Percentiles rank a stretch among this genome's conserved stretches.
Conservation (phyloP, 108 stramenopile genomes). For the Nitzschia sp. region DNA sequence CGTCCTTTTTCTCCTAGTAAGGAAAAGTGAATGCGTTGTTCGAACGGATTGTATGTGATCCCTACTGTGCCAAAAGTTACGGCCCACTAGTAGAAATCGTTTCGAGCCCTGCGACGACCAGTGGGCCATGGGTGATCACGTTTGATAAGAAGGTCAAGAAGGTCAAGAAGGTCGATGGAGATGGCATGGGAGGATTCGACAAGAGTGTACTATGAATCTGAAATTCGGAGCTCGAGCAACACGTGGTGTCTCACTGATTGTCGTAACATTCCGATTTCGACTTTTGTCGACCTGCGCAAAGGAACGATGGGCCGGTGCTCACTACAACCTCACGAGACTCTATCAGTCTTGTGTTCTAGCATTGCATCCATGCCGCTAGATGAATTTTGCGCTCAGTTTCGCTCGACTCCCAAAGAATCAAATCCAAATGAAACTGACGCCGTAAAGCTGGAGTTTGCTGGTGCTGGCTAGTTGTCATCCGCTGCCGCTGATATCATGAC, state of each 20-base stretch:
- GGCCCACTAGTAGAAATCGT: constrained; percentile 34
- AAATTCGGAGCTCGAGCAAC: constrained; percentile 44
- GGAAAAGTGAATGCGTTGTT: constrained; percentile 67
- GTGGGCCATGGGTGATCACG: constrained; percentile 72
- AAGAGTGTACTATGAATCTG: too few relatives aligned
- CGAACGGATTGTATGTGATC: constrained; percentile 50
- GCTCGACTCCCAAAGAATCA: too few relatives aligned
- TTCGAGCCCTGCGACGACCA: constrained; percentile 31
- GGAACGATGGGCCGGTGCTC: constrained; percentile 45
- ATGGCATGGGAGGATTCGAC: neutral
- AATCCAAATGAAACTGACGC: too few relatives aligned
- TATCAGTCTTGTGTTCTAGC: too few relatives aligned
- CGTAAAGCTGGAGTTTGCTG: too few relatives aligned
- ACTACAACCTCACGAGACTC: constrained; percentile 49
- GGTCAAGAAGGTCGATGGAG: constrained; percentile 57
- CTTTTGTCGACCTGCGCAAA: constrained; percentile 51
- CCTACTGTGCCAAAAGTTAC: constrained; percentile 36
- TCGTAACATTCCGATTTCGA: constrained; percentile 40
- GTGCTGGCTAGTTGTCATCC: too few relatives aligned
- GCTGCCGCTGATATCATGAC: too few relatives aligned
- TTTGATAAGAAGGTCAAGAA: constrained; percentile 74
- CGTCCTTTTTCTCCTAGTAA: constrained; percentile 26
- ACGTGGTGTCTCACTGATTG: constrained; percentile 72
- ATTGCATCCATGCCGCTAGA: too few relatives aligned
- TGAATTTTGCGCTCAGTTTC: too few relatives aligned